Conservation (phyloP, 208 protist species). For the Trypanosoma avium region DNA sequence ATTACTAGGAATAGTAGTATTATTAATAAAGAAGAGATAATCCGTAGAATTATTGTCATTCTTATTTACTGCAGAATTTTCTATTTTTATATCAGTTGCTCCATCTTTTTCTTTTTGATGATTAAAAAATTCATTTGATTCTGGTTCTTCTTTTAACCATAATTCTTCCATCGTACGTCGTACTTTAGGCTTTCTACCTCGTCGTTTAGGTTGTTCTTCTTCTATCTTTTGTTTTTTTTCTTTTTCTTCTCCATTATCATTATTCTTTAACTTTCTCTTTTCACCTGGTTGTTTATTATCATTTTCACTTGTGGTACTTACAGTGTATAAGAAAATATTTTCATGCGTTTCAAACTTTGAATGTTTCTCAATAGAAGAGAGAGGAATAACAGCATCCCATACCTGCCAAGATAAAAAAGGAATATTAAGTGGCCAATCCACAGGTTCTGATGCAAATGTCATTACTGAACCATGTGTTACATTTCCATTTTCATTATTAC, state of each 20-base stretch:
- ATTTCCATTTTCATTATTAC: background rate
- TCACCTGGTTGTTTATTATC: background rate
- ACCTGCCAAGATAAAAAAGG: slow-evolving; percentile 88
- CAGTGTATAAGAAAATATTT: slow-evolving; percentile 72
- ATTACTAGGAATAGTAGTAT: background rate
- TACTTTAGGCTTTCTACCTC: slow-evolving; percentile 21
- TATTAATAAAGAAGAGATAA: slow-evolving; percentile 24
- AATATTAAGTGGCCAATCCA: slow-evolving; percentile 83
- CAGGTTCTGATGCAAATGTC: slow-evolving; percentile 35
- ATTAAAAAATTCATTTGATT: background rate
- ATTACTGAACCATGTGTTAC: too few relatives aligned
- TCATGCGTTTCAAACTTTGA: slow-evolving; percentile 69
- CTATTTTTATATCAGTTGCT: background rate
- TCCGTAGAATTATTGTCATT: slow-evolving; percentile 6
- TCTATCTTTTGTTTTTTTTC: background rate
- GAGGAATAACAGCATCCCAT: slow-evolving; percentile 79
- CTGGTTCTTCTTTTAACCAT: slow-evolving; percentile 20
- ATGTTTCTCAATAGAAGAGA: slow-evolving; percentile 53
- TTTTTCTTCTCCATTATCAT: background rate
- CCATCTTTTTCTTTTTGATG: background rate
- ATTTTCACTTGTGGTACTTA: slow-evolving; percentile 25
- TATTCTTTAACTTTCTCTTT: background rate
- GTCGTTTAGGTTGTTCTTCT: background rate
- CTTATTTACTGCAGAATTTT: background rate
- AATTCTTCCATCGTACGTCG: slow-evolving; percentile 27